Evolutionary conservation across 177 flowering plant genomes (phyloP).

Genomic region (Vitis hybrid): DNA sequence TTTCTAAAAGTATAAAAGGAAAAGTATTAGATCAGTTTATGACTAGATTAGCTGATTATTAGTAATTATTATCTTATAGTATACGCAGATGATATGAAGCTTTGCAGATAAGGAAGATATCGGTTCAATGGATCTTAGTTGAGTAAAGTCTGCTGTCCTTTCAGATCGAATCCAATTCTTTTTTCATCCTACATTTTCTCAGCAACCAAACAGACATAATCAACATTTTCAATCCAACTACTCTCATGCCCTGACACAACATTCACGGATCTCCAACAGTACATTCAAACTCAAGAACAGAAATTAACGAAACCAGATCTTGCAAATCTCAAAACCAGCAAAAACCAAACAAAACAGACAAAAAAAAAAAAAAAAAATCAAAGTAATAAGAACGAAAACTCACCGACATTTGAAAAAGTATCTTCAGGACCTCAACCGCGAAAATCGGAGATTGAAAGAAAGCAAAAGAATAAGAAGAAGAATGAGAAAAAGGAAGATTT

Average conservation of each 20-base stretch:
- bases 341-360: not conserved
- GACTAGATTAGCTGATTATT: too few species aligned
- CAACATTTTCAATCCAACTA: not conserved
- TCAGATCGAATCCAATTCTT: too few species aligned
- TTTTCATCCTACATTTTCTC: not conserved
- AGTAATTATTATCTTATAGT: too few species aligned
- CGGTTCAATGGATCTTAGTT: too few species aligned
- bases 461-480: not conserved
- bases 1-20: too few species aligned
- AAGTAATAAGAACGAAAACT: not conserved
- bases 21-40: too few species aligned
- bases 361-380: not conserved
- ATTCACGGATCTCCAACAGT: not conserved
- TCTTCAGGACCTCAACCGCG: not conserved
- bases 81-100: too few species aligned
- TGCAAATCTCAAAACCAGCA: not conserved
- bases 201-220: conserved; percentile 7
- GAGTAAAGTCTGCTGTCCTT: too few species aligned
- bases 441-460: not conserved
- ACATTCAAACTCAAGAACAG: too few species aligned
- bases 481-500: not conserved
- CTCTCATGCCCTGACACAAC: not conserved
- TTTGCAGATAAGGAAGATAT: too few species aligned
- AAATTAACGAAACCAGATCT: too few species aligned
- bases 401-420: conserved; percentile 15